Base-by-base conservation (phyloP, 805 yeast genomes). In the Saccharomycopsis sp. region DNA sequence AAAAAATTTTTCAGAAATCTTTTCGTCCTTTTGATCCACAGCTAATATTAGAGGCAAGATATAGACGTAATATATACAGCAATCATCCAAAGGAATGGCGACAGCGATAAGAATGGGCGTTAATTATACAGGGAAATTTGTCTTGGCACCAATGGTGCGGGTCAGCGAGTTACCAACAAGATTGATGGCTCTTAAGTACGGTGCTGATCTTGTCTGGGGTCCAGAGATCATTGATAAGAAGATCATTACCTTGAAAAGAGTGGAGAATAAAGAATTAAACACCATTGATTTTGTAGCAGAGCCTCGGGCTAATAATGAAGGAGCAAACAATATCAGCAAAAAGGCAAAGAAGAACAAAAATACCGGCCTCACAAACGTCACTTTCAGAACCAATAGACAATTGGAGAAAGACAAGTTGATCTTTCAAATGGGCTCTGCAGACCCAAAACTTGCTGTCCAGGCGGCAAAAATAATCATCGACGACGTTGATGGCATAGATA, bases 61-160 rank as follows among this genome's bases (percentile, higher is more conserved):
- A 29, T 12, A 29, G 38, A 29, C 38, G 12, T 12, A 5, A 7
- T 7, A 5, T 12, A 7, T 29, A 7, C 38, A 29, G 12, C 38
- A 12, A 29, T 29, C 38, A 29, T 7, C 12, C 38, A 29, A 17
- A 44, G 49, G 49, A 52, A 55, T 34, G 47, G 15, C 25, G 9
- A 54, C n/a, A 14, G 14, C 22, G 23, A 7, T 57, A n/a, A 55
- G 42, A 34, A 60, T 55, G 61, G 54, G 51, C 89, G 77, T 87
- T 2, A 82, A 80, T 38, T 92, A 84, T 72, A 78, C 81, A 19
- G 93, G 96, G 0, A 89, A 88, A 66, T 72, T 91, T 57, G 96
- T 86, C 20, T 78, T 93, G 47, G 98, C 97, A 0, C 99, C 99
- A 0, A 93, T 93, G 99, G 97, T 93, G 55, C 78, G 99, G 41